phyloP scores from a whole-genome alignment of 2,329 filamentous ascomycete genomes.

The Fusarium subtropicale region DNA sequence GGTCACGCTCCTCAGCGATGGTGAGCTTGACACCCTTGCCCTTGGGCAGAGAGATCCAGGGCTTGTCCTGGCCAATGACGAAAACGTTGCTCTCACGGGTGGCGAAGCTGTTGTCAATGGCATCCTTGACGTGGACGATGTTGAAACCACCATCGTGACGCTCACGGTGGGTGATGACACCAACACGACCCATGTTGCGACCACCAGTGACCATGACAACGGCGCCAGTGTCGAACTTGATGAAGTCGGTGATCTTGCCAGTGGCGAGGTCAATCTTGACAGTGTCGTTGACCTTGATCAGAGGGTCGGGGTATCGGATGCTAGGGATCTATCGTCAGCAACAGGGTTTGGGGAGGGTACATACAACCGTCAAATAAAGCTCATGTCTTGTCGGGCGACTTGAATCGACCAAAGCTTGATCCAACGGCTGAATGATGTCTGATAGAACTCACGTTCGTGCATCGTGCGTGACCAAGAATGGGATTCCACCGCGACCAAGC shows the following conservation, averaged over 20 bases:
- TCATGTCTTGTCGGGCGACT: slow-evolving; percentile 51
- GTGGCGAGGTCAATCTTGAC: slow-evolving; percentile 98
- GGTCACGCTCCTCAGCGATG: slow-evolving; percentile 99
- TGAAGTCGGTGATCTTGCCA: slow-evolving; percentile 98
- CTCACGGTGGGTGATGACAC: slow-evolving; percentile 99
- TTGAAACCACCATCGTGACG: slow-evolving; percentile 99
- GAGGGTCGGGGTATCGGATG: slow-evolving; percentile 98
- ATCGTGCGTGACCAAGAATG: slow-evolving; percentile 99
- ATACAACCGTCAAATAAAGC: slow-evolving; percentile 66
- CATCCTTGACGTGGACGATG: slow-evolving; percentile 99
- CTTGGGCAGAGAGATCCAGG: slow-evolving; percentile 99
- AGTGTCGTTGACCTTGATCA: slow-evolving; percentile 99
- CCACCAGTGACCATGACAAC: slow-evolving; percentile 99
- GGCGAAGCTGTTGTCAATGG: slow-evolving; percentile 99
- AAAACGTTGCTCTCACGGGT: slow-evolving; percentile 99
- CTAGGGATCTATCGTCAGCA: slow-evolving; percentile 66
- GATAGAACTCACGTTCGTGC: slow-evolving; percentile 99
- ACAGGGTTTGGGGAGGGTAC: slow-evolving; percentile 51
- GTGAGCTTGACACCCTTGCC: slow-evolving; percentile 99
- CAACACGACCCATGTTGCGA: slow-evolving; percentile 99
- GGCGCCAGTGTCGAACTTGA: slow-evolving; percentile 98
- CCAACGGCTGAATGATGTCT: slow-evolving; percentile 99
- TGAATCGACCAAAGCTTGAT: slow-evolving; percentile 92
- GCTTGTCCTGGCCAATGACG: slow-evolving; percentile 98
- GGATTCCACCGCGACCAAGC: slow-evolving; percentile 99